A percentile compares a stretch with the other conserved stretches of the same genome.
phyloP scores from a whole-genome alignment of 306 rosid genomes.

The Trichosanthes truncata region DNA sequence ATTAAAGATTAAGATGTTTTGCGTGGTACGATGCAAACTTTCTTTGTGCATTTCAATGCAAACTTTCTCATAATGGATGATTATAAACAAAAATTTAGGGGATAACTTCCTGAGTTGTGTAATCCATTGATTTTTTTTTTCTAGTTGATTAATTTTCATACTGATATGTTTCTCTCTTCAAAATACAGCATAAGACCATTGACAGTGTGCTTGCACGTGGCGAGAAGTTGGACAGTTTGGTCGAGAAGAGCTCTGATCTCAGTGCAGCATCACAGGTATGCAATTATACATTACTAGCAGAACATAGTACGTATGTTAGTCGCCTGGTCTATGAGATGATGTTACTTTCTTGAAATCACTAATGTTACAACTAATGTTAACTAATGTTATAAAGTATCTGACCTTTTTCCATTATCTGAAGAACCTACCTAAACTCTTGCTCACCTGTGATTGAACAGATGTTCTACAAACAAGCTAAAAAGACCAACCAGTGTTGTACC shows the following conservation, averaged over 20 bases:
- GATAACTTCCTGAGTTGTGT: not conserved
- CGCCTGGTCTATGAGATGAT: not conserved
- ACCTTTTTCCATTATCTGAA: not conserved
- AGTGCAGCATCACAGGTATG: slow-evolving; percentile 94
- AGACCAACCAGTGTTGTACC: slow-evolving; percentile 85
- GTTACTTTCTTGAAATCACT: not conserved
- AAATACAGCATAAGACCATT: slow-evolving; percentile 84
- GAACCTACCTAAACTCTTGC: not conserved
- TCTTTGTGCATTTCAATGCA: not conserved
- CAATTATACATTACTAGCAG: not conserved
- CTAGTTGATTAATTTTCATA: not conserved
- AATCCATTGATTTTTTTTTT: not conserved
- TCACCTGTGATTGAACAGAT: slow-evolving; percentile 48
- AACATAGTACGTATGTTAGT: not conserved
- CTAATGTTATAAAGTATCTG: not conserved
- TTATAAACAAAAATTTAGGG: not conserved
- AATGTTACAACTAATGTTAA: not conserved
- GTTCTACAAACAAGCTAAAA: slow-evolving; percentile 97
- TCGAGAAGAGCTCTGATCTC: slow-evolving; percentile 98
- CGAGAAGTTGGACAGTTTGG: slow-evolving; percentile 93
- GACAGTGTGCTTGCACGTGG: slow-evolving; percentile 98
- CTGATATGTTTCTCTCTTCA: not conserved
- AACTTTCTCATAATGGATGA: not conserved
- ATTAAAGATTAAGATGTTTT: not conserved
- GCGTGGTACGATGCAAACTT: not conserved